Evolutionary conservation across 129 eudicot genomes (phyloP).

Genomic region (Glebionis coronaria): DNA sequence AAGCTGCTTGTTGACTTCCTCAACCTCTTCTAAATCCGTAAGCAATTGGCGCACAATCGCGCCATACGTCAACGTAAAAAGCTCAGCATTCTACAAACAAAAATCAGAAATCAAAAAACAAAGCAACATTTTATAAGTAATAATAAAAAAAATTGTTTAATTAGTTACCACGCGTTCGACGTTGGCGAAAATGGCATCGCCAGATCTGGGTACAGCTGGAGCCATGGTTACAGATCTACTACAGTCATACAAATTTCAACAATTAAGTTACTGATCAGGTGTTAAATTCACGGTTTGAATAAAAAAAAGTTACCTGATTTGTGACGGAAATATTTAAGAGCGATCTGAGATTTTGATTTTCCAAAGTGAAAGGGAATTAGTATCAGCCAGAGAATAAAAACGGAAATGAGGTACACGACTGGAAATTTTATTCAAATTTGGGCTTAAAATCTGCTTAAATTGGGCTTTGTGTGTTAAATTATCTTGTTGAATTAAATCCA

Average conservation of each 20-base stretch:
- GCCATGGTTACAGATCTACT: constrained; percentile 38
- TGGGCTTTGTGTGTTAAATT: too few relatives aligned
- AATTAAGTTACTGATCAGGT: background rate
- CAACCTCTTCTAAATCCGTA: constrained; percentile 98
- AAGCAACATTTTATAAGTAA: background rate
- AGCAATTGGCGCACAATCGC: constrained; percentile 90
- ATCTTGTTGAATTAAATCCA: too few relatives aligned
- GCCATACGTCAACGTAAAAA: constrained; percentile 86
- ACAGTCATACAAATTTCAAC: background rate
- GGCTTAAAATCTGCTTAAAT: too few relatives aligned
- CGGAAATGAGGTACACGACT: too few relatives aligned
- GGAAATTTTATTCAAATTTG: too few relatives aligned
- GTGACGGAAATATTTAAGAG: too few relatives aligned
- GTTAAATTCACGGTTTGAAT: too few relatives aligned
- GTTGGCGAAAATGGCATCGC: constrained; percentile 89
- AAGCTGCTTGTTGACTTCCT: constrained; percentile 94
- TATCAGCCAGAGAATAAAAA: too few relatives aligned
- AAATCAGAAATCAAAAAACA: constrained; percentile 16
- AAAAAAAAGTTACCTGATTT: too few relatives aligned
- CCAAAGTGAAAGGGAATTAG: too few relatives aligned
- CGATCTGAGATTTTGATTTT: too few relatives aligned
- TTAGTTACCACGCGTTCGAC: constrained; percentile 72
- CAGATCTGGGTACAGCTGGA: constrained; percentile 76
- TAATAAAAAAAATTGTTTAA: background rate
- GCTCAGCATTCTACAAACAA: constrained; percentile 62